Evolutionary conservation across 2,329 filamentous ascomycete species (phyloP), one percentile per base, ranked within the genome.

Genomic region (Neurospora sp.): DNA sequence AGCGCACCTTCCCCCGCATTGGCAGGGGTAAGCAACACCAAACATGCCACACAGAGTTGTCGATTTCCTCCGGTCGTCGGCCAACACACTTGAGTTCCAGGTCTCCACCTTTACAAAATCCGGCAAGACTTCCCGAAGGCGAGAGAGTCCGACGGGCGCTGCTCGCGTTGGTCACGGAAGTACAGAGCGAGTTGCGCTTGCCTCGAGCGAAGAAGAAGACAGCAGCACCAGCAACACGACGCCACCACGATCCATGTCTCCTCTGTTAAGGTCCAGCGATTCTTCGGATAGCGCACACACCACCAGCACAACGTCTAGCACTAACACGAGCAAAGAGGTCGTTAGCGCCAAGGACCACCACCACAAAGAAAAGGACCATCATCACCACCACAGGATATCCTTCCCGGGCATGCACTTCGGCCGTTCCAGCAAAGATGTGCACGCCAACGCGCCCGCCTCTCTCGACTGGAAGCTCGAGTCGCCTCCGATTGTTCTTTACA

Each of bases 401-500:
- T 83, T 84, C 67, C 81, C 81, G 4, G 74, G 77, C 62, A 77
- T 83, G 72, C 81, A 82, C 73, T 78, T 83, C 72, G 81, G 80
- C 68, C 79, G 80, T 8, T 78, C 79, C 1, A 78, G 76, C 71
- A 83, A 82, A 75, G 82, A 85, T 10, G 68, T 69, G 33, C 71
- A 72, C 36, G 73, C 77, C 69, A 80, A 80, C 68, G 76, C 80
- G 1, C 80, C 81, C 70, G 82, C 83, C 10, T 75, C 80, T 1
- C 76, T 88, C 19, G 80, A 83, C 71, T 87, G 85, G 83, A 84
- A 82, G 75, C 91, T 97, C 73, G 94, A 97, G 83, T 96, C 92
- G 12, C 93, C 93, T 1, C 94, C 94, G 2, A 85, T 95, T 19
- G 87, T 97, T 66, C 90, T 97, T 81, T 92, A 96, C 77, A 93